These are phyloP conservation scores for Suhomyces bokatorum DNA, from an alignment of 1,139 yeast species.

Conservation along the genomic window DNA sequence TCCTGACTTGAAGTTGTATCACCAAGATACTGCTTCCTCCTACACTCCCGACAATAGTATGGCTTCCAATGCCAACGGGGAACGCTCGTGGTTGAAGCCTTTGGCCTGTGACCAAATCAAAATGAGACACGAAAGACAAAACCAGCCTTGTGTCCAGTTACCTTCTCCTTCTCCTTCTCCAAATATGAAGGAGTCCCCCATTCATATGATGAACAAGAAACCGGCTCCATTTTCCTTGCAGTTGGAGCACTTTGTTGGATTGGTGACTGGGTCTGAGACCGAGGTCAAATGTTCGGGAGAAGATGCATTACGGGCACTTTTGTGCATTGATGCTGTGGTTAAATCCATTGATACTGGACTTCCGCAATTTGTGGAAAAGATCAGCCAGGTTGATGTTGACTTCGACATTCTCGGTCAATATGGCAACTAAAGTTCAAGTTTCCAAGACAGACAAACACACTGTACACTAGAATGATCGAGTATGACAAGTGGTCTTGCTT, in stretches of 20 bases:
- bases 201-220: conserved; percentile 17
- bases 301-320: conserved; percentile 42
- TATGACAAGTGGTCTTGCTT: too few relatives aligned
- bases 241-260: conserved; percentile 38
- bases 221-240: conserved; percentile 44
- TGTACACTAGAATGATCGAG: neutral
- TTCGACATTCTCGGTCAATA: conserved; percentile 13
- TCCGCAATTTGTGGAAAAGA: conserved; percentile 34
- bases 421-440: neutral
- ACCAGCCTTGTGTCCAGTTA: conserved; percentile 12
- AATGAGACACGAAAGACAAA: conserved; percentile 19
- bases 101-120: conserved; percentile 27
- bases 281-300: conserved; percentile 40
- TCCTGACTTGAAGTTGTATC: conserved; percentile 42
- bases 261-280: conserved; percentile 34
- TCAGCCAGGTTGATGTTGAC: conserved; percentile 23
- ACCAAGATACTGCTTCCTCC: conserved; percentile 22
- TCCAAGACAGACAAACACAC: neutral
- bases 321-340: conserved; percentile 43
- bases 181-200: conserved; percentile 23
- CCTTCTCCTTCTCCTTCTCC: conserved; percentile 32
- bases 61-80: conserved; percentile 11
- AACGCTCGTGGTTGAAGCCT: conserved; percentile 37
- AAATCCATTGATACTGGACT: conserved; percentile 36
- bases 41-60: conserved; percentile 15